Evolutionary conservation across 176 grass and related monocot species (phyloP).

Genomic region (Chloris gayana): DNA sequence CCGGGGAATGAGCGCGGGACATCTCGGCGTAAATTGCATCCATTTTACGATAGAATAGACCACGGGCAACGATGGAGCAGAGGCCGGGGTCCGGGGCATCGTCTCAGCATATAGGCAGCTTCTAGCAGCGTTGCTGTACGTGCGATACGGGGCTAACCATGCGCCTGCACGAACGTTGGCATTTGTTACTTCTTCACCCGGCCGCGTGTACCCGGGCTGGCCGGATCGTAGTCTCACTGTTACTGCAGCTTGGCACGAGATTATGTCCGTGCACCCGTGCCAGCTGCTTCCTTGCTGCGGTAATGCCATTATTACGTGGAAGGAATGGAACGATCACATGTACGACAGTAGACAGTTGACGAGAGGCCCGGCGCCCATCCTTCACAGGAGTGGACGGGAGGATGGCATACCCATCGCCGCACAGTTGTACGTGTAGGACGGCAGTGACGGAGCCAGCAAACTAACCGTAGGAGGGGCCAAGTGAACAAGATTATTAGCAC

Average conservation of each 20-base stretch:
- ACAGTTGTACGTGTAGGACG: background rate
- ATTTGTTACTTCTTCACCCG: background rate
- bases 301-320: background rate
- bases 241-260: background rate
- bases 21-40: background rate
- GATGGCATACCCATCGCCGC: background rate
- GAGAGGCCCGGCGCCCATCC: background rate
- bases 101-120: no score
- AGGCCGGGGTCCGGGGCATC: background rate
- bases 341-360: background rate
- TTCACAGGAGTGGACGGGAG: background rate
- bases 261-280: background rate
- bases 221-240: background rate
- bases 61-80: background rate
- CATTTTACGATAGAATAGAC: background rate
- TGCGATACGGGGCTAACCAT: background rate
- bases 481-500: no score
- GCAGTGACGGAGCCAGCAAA: no score
- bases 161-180: background rate
- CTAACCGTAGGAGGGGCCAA: no score
- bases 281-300: background rate
- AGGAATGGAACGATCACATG: background rate
- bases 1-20: background rate
- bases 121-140: background rate
- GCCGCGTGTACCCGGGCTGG: background rate